A percentile compares a stretch with the other conserved stretches of the same genome.
Evolutionary conservation across 2,329 filamentous ascomycete genomes (phyloP).

Genomic region (Cylindrodendrum hubeiense): DNA sequence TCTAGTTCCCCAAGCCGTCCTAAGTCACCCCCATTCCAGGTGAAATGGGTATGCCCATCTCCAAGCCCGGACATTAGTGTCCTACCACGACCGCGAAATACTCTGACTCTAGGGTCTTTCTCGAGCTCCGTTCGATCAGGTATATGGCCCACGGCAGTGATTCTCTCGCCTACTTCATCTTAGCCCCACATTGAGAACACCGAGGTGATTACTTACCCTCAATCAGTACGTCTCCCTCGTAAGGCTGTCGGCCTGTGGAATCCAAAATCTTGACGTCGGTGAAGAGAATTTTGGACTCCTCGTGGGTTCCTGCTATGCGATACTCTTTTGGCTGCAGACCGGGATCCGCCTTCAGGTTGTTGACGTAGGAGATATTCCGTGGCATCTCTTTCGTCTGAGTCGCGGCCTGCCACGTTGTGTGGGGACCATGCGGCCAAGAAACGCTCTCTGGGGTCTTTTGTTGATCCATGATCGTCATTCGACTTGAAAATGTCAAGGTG

Average conservation of each 20-base stretch:
- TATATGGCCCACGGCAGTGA: not conserved
- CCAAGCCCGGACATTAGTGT: conserved; percentile 31
- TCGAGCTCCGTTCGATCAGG: not conserved
- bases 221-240: conserved; percentile 14
- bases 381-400: not conserved
- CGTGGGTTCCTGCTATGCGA: not conserved
- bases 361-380: conserved; percentile 12
- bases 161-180: not conserved
- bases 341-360: conserved; percentile 11
- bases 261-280: conserved; percentile 14
- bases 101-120: conserved; percentile 9
- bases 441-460: conserved; percentile 4
- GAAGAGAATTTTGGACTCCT: conserved; percentile 8
- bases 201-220: not conserved
- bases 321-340: conserved; percentile 13
- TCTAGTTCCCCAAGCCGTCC: conserved; percentile 24
- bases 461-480: conserved; percentile 1
- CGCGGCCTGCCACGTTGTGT: conserved; percentile 6
- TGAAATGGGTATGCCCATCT: conserved; percentile 31
- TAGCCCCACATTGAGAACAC: not conserved
- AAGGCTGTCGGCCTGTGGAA: conserved; percentile 11
- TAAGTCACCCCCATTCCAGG: conserved; percentile 31
- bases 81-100: conserved; percentile 25
- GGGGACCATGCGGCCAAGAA: conserved; percentile 20
- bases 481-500: not conserved